These are phyloP conservation scores for Madurella mycetomatis DNA, from an alignment of 2,329 filamentous ascomycete species.

Conservation along the genomic window DNA sequence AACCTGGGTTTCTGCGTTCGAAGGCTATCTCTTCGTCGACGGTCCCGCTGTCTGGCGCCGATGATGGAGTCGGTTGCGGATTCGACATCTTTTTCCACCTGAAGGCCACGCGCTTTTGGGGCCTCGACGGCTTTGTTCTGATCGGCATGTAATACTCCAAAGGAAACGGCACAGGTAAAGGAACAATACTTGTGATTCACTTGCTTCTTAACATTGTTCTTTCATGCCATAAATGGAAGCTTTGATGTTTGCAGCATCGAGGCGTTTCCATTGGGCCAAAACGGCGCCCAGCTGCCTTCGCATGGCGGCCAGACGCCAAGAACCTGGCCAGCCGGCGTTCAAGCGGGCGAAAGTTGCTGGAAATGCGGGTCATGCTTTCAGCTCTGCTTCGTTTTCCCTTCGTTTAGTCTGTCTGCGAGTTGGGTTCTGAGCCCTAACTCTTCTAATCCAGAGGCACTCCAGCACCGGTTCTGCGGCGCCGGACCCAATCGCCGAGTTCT, in stretches of 20 bases:
- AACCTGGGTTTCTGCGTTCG: constrained; percentile 1
- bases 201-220: constrained; percentile 16
- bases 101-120: constrained; percentile 16
- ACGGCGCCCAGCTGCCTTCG: neutral
- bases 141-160: neutral
- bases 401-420: no score
- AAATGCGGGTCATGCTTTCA: no score
- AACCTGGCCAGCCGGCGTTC: neutral
- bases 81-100: constrained; percentile 17
- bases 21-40: constrained; percentile 28
- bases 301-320: neutral
- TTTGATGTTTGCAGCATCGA: constrained; percentile 12
- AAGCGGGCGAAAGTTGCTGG: no score
- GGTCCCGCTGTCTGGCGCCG: constrained; percentile 10
- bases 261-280: constrained; percentile 4
- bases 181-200: constrained; percentile 15
- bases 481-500: no score
- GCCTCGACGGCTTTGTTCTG: constrained; percentile 14
- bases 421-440: no score
- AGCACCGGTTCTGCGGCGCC: no score
- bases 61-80: constrained; percentile 6
- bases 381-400: no score
- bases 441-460: no score
- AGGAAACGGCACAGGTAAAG: neutral
- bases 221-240: constrained; percentile 9